These are phyloP conservation scores for Pleurozium schreberi DNA, from an alignment of 225 moss, liverwort and hornwort species.

Conservation along the genomic window DNA sequence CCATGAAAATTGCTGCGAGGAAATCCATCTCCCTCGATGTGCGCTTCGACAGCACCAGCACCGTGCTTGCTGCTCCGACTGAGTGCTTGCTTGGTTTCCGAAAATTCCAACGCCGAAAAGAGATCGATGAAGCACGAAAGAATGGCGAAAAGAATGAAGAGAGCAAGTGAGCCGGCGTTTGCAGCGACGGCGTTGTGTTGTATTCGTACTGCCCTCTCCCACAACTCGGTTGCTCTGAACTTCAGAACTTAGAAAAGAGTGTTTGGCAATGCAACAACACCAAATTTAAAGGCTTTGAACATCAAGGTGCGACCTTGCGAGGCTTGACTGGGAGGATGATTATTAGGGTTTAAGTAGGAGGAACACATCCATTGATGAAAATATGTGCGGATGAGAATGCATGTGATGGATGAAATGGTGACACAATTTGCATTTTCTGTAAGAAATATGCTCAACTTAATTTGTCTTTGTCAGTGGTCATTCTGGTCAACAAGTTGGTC, in stretches of 20 bases:
- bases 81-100: background rate
- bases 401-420: background rate
- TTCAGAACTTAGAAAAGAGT: background rate
- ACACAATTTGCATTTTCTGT: background rate
- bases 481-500: accelerated
- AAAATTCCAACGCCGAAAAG: too few relatives aligned
- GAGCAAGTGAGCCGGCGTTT: background rate
- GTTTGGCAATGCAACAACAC: too few relatives aligned
- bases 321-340: background rate
- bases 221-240: background rate
- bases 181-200: too few relatives aligned
- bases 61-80: background rate
- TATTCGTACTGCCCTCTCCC: too few relatives aligned
- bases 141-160: too few relatives aligned
- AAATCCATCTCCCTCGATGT: background rate
- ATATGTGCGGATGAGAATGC: background rate
- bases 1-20: background rate
- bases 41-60: background rate
- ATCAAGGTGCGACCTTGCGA: background rate
- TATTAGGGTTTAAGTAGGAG: background rate
- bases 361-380: background rate
- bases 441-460: background rate
- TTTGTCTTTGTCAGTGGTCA: background rate
- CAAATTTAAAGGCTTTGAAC: too few relatives aligned
- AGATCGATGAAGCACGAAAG: background rate